Percentiles rank a stretch among this genome's conserved stretches.
Evolutionary conservation across 164 flowering plant species (phyloP).

Genomic region (Houttuynia cordata): DNA sequence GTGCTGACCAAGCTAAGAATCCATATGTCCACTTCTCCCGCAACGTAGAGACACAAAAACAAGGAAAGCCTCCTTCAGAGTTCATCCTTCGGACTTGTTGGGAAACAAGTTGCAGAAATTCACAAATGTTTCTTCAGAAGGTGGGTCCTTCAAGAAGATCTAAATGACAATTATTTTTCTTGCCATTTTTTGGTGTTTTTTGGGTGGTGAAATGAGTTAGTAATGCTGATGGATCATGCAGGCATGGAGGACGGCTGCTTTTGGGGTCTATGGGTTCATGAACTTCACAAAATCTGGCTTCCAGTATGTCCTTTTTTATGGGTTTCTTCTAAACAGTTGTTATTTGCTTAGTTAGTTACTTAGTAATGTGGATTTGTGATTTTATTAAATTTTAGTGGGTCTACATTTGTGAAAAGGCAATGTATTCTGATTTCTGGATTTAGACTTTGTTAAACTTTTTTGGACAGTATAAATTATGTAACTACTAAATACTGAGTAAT

Average conservation of each 20-base stretch:
- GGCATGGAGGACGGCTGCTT: conserved; percentile 78
- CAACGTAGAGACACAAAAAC: no score
- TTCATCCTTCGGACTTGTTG: no score
- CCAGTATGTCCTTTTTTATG: conserved; percentile 31
- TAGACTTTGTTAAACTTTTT: no score
- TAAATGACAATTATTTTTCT: neutral
- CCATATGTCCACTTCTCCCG: no score
- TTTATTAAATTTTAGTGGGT: no score
- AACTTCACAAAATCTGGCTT: conserved; percentile 79
- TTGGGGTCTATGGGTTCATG: conserved; percentile 70
- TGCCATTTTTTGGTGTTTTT: neutral
- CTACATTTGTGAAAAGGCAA: no score
- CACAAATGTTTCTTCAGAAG: conserved; percentile 57
- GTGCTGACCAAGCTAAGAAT: no score
- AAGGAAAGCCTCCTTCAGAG: no score
- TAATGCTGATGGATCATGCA: conserved; percentile 9
- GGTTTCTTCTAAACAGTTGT: neutral
- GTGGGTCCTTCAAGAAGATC: conserved; percentile 8
- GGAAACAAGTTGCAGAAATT: neutral
- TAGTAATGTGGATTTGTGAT: no score
- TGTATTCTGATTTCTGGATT: no score
- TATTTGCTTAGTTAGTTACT: neutral
- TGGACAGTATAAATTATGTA: no score
- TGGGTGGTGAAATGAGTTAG: neutral
- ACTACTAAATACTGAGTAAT: no score